A percentile compares a stretch with the other conserved stretches of the same genome.
Conservation (phyloP, 768 basidiomycete genomes). For the Hypholoma sublateritium region DNA sequence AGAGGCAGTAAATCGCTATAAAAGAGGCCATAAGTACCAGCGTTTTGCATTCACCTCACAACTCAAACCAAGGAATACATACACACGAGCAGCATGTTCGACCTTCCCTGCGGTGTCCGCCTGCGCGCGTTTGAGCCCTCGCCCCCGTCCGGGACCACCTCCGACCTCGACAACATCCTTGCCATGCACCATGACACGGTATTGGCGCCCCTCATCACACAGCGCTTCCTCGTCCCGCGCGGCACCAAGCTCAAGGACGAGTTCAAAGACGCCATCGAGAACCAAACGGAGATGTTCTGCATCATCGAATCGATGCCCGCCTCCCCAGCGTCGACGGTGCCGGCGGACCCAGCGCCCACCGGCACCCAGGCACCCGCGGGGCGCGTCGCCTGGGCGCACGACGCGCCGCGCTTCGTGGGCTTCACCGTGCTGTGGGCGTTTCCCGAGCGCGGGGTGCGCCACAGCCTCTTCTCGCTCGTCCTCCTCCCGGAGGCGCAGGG, state of each 20-base stretch:
- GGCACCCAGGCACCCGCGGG: too few species aligned
- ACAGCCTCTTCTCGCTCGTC: conserved; percentile 8
- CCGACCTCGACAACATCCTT: conserved; percentile 15
- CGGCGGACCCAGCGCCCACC: too few species aligned
- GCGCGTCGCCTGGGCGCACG: not conserved
- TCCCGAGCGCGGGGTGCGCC: conserved; percentile 8
- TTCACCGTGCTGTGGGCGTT: conserved; percentile 13
- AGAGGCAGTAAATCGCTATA: too few species aligned
- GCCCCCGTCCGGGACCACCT: not conserved
- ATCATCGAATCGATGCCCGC: conserved; percentile 14
- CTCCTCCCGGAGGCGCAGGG: conserved; percentile 9
- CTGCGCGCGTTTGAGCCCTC: not conserved
- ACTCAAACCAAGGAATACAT: too few species aligned
- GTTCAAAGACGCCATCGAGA: conserved; percentile 10
- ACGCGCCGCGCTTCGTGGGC: conserved; percentile 6
- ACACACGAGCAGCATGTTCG: not conserved
- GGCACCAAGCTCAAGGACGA: conserved; percentile 12
- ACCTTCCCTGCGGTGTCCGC: not conserved
- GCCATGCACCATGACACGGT: conserved; percentile 11
- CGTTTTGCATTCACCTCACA: too few species aligned
- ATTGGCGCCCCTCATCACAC: conserved; percentile 10
- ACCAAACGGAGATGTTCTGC: conserved; percentile 18
- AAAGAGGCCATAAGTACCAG: too few species aligned
- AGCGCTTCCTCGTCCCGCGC: conserved; percentile 12
- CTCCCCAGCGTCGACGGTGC: too few species aligned